A percentile compares a stretch with the other conserved stretches of the same genome.
phyloP scores from a whole-genome alignment of 768 basidiomycete species.

The Chalciporus pseudorubinellus region DNA sequence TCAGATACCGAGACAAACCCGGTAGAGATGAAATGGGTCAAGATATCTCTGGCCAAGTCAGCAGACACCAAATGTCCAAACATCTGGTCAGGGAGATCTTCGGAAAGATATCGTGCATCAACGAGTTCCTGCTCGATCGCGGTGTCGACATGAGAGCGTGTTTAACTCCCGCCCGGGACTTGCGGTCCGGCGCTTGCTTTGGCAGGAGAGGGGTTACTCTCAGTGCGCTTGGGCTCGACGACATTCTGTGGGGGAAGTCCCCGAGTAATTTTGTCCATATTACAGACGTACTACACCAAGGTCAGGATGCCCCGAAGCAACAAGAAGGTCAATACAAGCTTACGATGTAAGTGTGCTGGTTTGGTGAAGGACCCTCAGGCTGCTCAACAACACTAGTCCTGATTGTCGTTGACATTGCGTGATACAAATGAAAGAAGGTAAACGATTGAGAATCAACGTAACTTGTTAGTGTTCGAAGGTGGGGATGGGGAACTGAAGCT shows the following conservation, averaged over 20 bases:
- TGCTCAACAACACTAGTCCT: too few species aligned
- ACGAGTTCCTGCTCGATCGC: constrained; percentile 8
- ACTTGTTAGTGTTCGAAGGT: too few species aligned
- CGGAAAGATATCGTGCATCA: constrained; percentile 2
- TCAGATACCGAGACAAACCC: background rate
- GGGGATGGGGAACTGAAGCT: too few species aligned
- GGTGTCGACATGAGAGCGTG: background rate
- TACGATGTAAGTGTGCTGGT: too few species aligned
- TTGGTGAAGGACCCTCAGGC: too few species aligned
- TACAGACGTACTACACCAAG: background rate
- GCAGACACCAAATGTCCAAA: constrained; percentile 8
- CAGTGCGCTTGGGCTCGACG: background rate
- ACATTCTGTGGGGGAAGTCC: background rate
- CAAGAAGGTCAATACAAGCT: constrained; percentile 6
- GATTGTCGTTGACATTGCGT: too few species aligned
- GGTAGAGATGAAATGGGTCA: background rate
- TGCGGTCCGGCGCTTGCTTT: constrained; percentile 3
- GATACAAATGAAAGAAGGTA: too few species aligned
- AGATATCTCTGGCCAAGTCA: background rate
- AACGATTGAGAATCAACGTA: too few species aligned
- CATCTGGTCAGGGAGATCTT: constrained; percentile 17
- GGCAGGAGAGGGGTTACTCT: background rate
- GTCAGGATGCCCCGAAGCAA: background rate
- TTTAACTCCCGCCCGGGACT: constrained; percentile 4
- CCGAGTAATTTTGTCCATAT: too few species aligned